These are phyloP conservation scores for Curvularia eragrostidis DNA, from an alignment of 2,329 filamentous ascomycete genomes.

Conservation along the genomic window DNA sequence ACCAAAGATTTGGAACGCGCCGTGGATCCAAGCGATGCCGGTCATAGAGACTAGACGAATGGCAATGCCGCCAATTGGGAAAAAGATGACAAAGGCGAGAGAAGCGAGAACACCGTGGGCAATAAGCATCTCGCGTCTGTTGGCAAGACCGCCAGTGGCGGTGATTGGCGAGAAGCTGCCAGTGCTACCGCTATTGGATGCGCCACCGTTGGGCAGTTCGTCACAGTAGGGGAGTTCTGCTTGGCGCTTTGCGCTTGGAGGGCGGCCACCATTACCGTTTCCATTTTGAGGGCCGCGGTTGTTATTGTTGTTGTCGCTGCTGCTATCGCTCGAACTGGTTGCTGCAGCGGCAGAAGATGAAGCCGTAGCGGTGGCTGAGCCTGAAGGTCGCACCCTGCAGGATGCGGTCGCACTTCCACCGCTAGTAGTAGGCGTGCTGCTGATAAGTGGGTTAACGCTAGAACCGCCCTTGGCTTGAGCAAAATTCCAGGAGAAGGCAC, in stretches of 20 bases:
- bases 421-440: slow-evolving; percentile 30
- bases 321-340: neutral
- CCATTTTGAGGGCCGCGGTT: neutral
- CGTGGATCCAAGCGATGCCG: slow-evolving; percentile 55
- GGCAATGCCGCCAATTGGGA: slow-evolving; percentile 54
- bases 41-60: slow-evolving; percentile 54
- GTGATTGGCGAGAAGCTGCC: slow-evolving; percentile 27
- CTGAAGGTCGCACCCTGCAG: neutral
- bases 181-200: slow-evolving; percentile 17
- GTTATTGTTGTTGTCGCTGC: neutral
- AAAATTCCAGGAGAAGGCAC: slow-evolving; percentile 57
- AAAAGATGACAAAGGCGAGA: slow-evolving; percentile 55
- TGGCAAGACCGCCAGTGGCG: slow-evolving; percentile 4
- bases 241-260: neutral
- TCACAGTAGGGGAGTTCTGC: neutral
- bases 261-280: no score
- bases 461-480: slow-evolving; percentile 59
- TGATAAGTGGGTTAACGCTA: slow-evolving; percentile 53
- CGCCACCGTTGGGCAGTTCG: slow-evolving; percentile 6
- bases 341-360: neutral
- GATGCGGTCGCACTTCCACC: slow-evolving; percentile 9
- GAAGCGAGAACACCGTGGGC: slow-evolving; percentile 54
- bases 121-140: slow-evolving; percentile 45
- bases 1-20: slow-evolving; percentile 56
- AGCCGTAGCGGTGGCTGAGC: neutral